These are phyloP conservation scores for Neofusicoccum umdonicola DNA, from an alignment of 2,329 filamentous ascomycete species.

Conservation along the genomic window DNA sequence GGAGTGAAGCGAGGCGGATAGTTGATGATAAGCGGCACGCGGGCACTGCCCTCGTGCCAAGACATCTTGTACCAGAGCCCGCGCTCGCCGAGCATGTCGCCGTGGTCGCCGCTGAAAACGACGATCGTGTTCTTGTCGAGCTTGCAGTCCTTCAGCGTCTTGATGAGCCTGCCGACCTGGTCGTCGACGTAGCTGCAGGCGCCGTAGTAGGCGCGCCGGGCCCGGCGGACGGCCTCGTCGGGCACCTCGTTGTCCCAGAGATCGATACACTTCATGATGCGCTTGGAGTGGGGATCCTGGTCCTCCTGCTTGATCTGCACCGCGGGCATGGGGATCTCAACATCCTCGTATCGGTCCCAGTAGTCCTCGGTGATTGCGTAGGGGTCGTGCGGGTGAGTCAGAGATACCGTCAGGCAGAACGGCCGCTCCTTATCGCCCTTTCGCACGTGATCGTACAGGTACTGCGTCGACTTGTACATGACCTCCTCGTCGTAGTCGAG, in stretches of 20 bases:
- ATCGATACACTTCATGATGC: conserved; percentile 81
- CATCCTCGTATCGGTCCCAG: conserved; percentile 87
- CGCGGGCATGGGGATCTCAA: conserved; percentile 81
- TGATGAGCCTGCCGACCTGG: conserved; percentile 79
- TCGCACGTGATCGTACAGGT: conserved; percentile 87
- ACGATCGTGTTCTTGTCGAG: conserved; percentile 84
- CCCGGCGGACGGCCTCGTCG: conserved; percentile 80
- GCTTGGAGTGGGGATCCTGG: conserved; percentile 82
- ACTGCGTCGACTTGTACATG: conserved; percentile 87
- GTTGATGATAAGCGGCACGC: conserved; percentile 83
- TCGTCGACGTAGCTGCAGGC: conserved; percentile 93
- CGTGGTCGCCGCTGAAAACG: conserved; percentile 90
- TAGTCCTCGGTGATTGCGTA: conserved; percentile 93
- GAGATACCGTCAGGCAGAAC: conserved; percentile 85
- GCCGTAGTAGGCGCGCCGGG: conserved; percentile 86
- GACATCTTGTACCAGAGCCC: conserved; percentile 98
- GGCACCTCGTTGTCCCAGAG: conserved; percentile 80
- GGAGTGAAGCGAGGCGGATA: conserved; percentile 73
- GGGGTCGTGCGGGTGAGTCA: conserved; percentile 92
- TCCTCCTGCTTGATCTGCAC: conserved; percentile 76
- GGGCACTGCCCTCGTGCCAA: conserved; percentile 88
- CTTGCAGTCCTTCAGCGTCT: conserved; percentile 73
- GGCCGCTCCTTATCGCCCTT: conserved; percentile 68
- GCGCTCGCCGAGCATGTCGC: conserved; percentile 92
- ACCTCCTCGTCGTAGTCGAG: conserved; percentile 95